Conservation (phyloP, 805 yeast species). For the Middelhovenomyces tepae region DNA sequence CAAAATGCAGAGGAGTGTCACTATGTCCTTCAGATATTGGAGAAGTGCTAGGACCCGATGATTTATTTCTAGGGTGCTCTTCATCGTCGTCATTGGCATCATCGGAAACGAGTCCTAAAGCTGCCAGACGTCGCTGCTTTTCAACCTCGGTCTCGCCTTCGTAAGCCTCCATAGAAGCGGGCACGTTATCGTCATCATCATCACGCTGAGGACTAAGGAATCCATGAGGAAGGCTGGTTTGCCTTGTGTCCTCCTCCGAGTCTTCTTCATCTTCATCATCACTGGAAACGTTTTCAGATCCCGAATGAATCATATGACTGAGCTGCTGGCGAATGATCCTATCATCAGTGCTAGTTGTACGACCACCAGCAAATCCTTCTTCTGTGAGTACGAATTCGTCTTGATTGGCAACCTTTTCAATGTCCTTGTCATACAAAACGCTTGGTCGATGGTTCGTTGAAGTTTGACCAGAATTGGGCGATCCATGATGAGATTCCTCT, state of each 20-base stretch:
- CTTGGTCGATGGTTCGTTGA: too few species aligned
- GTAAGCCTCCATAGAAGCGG: slow-evolving; percentile 7
- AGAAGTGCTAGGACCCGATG: too few species aligned
- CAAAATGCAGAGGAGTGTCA: too few species aligned
- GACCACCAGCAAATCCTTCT: too few species aligned
- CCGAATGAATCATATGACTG: neutral
- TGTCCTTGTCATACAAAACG: too few species aligned
- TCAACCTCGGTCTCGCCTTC: slow-evolving; percentile 57
- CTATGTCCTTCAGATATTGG: too few species aligned
- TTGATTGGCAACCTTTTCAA: too few species aligned
- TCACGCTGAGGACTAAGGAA: slow-evolving; percentile 20
- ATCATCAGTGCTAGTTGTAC: too few species aligned
- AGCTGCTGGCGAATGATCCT: slow-evolving; percentile 1
- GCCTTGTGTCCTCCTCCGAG: slow-evolving; percentile 15
- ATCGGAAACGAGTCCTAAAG: slow-evolving; percentile 22
- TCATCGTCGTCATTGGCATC: slow-evolving; percentile 18
- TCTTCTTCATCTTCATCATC: slow-evolving; percentile 25
- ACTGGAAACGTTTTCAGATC: slow-evolving; percentile 20
- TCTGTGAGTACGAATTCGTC: too few species aligned
- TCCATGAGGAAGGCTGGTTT: slow-evolving; percentile 15
- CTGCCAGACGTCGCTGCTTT: slow-evolving; percentile 47
- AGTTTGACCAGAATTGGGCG: too few species aligned
- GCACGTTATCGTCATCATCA: slow-evolving; percentile 25
- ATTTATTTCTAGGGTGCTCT: too few species aligned
- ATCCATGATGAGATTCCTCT: too few species aligned